These are phyloP conservation scores for Cryptococcus depauperatus DNA, from an alignment of 1,284 basidiomycete genomes.

Conservation along the genomic window DNA sequence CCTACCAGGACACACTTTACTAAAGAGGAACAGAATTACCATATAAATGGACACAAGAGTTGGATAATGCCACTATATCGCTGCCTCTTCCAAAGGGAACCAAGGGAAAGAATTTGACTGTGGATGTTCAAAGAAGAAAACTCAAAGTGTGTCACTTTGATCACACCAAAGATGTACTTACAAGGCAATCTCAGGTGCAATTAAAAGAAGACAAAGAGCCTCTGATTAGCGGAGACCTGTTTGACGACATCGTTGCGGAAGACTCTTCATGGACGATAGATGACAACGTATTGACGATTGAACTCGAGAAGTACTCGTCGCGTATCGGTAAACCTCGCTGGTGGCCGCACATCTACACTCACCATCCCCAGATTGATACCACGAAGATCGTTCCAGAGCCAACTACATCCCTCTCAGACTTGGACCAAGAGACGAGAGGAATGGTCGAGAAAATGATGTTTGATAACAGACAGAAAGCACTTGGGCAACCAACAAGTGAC, in stretches of 20 bases:
- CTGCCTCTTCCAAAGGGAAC: conserved; percentile 83
- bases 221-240: conserved; percentile 64
- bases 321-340: conserved; percentile 54
- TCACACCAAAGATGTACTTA: background rate
- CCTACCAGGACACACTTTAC: background rate
- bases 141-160: conserved; percentile 49
- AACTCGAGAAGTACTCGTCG: conserved; percentile 45
- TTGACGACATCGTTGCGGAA: conserved; percentile 86
- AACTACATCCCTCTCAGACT: conserved; percentile 90
- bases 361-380: conserved; percentile 95
- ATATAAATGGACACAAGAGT: conserved; percentile 85
- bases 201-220: background rate
- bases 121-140: conserved; percentile 71
- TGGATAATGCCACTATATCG: conserved; percentile 75
- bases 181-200: background rate
- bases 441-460: conserved; percentile 99
- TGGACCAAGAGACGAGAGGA: conserved; percentile 70
- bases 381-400: conserved; percentile 83
- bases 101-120: conserved; percentile 63
- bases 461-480: conserved; percentile 56
- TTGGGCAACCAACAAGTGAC: conserved; percentile 89
- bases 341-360: conserved; percentile 96
- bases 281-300: conserved; percentile 36
- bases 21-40: conserved; percentile 63
- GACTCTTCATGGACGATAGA: conserved; percentile 87